Conservation (phyloP, 2,329 filamentous ascomycete species). For the Aspergillus awamori region DNA sequence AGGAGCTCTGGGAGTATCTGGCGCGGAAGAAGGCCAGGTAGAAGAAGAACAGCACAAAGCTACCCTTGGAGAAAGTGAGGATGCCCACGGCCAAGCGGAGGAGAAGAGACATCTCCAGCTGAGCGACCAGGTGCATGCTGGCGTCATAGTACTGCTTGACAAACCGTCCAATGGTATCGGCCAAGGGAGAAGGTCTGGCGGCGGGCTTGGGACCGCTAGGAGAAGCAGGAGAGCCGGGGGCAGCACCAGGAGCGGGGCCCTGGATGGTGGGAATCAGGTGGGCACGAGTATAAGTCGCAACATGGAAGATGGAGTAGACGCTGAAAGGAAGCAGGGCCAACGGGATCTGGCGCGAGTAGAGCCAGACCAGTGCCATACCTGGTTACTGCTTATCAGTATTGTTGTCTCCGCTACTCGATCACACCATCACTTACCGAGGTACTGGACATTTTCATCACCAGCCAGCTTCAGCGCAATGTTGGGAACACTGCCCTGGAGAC, state of each 20-base stretch:
- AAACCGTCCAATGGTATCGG: conserved; percentile 85
- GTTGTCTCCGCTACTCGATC: background rate
- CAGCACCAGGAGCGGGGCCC: conserved; percentile 59
- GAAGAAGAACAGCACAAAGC: conserved; percentile 81
- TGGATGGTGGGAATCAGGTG: conserved; percentile 87
- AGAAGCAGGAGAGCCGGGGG: conserved; percentile 58
- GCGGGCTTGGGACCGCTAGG: conserved; percentile 56
- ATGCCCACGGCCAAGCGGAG: conserved; percentile 78
- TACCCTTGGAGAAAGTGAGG: conserved; percentile 84
- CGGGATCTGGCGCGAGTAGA: conserved; percentile 84
- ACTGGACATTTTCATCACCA: conserved; percentile 95
- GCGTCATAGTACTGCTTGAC: conserved; percentile 98
- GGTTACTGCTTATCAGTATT: conserved; percentile 17
- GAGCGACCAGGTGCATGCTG: conserved; percentile 90
- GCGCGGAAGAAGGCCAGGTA: conserved; percentile 94
- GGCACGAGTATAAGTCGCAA: conserved; percentile 91
- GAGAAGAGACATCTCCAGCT: conserved; percentile 86
- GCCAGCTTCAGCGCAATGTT: conserved; percentile 67
- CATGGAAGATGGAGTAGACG: conserved; percentile 98
- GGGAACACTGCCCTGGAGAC: conserved; percentile 68
- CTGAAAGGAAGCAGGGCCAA: conserved; percentile 90
- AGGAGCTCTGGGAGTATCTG: conserved; percentile 84
- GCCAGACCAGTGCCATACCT: conserved; percentile 96
- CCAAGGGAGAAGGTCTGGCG: conserved; percentile 61
- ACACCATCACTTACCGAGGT: conserved; percentile 69